These are phyloP conservation scores for Umbelopsis vinacea DNA, from an alignment of 192 early-diverging fungal species.

Conservation along the genomic window DNA sequence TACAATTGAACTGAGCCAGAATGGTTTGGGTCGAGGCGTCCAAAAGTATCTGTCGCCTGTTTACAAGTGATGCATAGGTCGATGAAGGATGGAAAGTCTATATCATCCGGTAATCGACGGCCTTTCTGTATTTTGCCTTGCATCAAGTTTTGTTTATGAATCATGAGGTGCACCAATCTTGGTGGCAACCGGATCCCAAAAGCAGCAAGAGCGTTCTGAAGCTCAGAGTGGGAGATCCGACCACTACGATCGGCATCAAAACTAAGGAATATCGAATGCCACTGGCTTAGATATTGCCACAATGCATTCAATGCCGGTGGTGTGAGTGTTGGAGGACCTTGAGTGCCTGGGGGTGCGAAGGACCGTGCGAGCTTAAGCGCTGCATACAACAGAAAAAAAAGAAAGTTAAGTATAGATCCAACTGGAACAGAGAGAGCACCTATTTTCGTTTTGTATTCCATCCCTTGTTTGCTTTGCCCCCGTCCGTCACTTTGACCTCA, in stretches of 20 bases:
- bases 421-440: too few species aligned
- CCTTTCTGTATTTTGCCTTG: conserved; percentile 14
- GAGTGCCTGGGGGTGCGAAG: not conserved
- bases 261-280: not conserved
- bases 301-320: not conserved
- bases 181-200: conserved; percentile 1
- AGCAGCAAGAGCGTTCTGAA: conserved; percentile 1
- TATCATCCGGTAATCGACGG: not conserved
- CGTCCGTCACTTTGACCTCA: too few species aligned
- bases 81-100: conserved; percentile 12
- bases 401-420: not conserved
- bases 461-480: too few species aligned
- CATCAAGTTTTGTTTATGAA: conserved; percentile 1
- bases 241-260: conserved; percentile 17
- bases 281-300: conserved; percentile 7
- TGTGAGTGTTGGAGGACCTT: not conserved
- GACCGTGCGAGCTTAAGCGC: conserved; percentile 1
- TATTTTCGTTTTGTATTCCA: too few species aligned
- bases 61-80: not conserved
- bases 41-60: not conserved
- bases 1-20: conserved; percentile 3
- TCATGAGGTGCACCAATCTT: not conserved
- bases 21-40: not conserved
- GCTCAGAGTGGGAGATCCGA: not conserved
- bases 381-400: too few species aligned